phyloP scores from a whole-genome alignment of 2,329 filamentous ascomycete genomes.

The Blastomyces gilchristii region DNA sequence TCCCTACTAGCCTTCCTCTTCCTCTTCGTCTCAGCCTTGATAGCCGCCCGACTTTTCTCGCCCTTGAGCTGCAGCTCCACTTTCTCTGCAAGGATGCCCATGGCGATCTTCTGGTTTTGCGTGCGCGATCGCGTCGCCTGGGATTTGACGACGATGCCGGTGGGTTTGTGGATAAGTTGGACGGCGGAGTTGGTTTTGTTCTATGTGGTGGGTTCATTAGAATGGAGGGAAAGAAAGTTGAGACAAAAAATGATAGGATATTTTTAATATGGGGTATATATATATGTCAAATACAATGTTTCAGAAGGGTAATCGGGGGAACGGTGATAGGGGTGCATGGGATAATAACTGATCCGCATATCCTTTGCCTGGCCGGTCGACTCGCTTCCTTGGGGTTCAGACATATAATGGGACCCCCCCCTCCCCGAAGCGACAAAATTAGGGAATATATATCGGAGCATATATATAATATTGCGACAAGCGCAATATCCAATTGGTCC shows the following conservation, averaged over 20 bases:
- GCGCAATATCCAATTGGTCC: neutral
- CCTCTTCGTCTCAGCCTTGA: slow-evolving; percentile 79
- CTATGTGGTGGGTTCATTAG: slow-evolving; percentile 25
- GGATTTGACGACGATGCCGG: slow-evolving; percentile 85
- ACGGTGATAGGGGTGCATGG: too few relatives aligned
- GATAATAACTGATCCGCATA: neutral
- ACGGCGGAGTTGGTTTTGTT: slow-evolving; percentile 97
- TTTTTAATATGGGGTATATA: neutral
- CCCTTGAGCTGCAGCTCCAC: slow-evolving; percentile 69
- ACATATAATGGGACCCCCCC: neutral
- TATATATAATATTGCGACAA: neutral
- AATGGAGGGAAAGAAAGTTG: neutral
- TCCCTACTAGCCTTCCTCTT: slow-evolving; percentile 36
- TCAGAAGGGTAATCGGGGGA: neutral
- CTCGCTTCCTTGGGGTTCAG: neutral
- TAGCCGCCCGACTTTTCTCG: slow-evolving; percentile 61
- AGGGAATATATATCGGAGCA: neutral
- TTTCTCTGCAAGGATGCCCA: slow-evolving; percentile 63
- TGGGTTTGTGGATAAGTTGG: slow-evolving; percentile 80
- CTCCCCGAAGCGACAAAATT: neutral
- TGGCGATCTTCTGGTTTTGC: slow-evolving; percentile 79
- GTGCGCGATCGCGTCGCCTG: slow-evolving; percentile 79
- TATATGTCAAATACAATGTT: neutral
- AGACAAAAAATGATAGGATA: neutral
- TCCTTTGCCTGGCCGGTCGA: neutral